phyloP scores from a whole-genome alignment of 108 stramenopile genomes.

The Nannochloropsis salina region DNA sequence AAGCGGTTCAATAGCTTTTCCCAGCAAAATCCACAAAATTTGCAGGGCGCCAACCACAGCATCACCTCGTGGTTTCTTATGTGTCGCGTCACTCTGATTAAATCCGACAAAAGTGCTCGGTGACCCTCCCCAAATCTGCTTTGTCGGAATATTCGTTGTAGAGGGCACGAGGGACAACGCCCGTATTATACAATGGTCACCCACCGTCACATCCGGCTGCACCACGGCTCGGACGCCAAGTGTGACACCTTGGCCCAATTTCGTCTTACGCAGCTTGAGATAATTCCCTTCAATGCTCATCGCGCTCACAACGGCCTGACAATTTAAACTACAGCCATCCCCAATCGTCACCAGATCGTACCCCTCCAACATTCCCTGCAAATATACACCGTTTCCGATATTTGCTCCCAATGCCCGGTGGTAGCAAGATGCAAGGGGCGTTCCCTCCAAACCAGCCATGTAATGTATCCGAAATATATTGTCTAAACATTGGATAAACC shows the following conservation, averaged over 20 bases:
- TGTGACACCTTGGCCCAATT: background rate
- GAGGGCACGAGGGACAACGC: slow-evolving; percentile 5
- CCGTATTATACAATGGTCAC: slow-evolving; percentile 3
- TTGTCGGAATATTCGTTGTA: background rate
- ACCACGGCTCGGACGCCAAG: background rate
- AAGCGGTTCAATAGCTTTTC: background rate
- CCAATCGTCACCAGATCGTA: slow-evolving; percentile 18
- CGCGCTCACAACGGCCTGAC: background rate
- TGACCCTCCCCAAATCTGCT: background rate
- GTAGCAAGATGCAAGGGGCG: background rate
- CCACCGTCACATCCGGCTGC: background rate
- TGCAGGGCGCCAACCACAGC: background rate
- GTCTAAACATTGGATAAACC: slow-evolving; percentile 6
- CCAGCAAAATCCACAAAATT: background rate
- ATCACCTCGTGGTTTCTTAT: background rate
- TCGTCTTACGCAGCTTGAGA: background rate
- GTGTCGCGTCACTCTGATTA: background rate
- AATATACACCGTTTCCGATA: background rate
- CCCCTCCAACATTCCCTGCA: background rate
- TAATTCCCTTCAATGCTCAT: slow-evolving; percentile 3
- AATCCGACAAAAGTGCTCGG: background rate
- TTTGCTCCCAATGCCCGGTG: background rate
- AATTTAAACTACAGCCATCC: slow-evolving; percentile 10
- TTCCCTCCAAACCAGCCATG: background rate
- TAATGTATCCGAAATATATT: background rate